Evolutionary conservation across 495 filamentous ascomycete genomes (phyloP).

Genomic region (Podospora sp.): DNA sequence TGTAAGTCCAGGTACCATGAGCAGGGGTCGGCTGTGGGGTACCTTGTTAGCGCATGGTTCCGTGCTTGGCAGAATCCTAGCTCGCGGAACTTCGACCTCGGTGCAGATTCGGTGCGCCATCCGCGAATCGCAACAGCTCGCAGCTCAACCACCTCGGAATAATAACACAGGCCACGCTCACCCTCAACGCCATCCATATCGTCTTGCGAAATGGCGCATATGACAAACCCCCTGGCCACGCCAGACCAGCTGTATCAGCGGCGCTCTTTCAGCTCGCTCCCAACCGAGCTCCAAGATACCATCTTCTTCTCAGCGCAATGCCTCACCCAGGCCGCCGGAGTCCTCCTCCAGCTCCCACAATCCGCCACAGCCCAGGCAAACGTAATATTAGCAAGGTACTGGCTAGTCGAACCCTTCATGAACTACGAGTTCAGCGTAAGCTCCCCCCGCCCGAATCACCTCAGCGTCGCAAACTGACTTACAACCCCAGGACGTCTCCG

Average conservation of each 20-base stretch:
- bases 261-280: constrained; percentile 63
- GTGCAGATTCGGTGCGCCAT: not conserved
- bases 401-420: constrained; percentile 59
- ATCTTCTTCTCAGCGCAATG: constrained; percentile 69
- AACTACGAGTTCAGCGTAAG: constrained; percentile 52
- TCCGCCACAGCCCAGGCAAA: constrained; percentile 87
- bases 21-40: not conserved
- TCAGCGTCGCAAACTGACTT: constrained; percentile 10
- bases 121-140: not conserved
- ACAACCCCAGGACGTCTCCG: constrained; percentile 69
- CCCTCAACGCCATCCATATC: not conserved
- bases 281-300: constrained; percentile 74
- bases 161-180: not conserved
- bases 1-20: not conserved
- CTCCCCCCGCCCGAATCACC: not conserved
- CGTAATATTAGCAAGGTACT: constrained; percentile 87
- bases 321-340: constrained; percentile 85
- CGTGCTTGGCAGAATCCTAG: not conserved
- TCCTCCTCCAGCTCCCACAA: constrained; percentile 83
- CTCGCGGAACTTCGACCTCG: not conserved
- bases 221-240: constrained; percentile 88
- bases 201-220: constrained; percentile 49
- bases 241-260: constrained; percentile 68
- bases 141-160: constrained; percentile 3
- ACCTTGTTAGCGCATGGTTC: not conserved